Evolutionary conservation across 768 basidiomycete species (phyloP).

Genomic region (Boletellus emodensis): DNA sequence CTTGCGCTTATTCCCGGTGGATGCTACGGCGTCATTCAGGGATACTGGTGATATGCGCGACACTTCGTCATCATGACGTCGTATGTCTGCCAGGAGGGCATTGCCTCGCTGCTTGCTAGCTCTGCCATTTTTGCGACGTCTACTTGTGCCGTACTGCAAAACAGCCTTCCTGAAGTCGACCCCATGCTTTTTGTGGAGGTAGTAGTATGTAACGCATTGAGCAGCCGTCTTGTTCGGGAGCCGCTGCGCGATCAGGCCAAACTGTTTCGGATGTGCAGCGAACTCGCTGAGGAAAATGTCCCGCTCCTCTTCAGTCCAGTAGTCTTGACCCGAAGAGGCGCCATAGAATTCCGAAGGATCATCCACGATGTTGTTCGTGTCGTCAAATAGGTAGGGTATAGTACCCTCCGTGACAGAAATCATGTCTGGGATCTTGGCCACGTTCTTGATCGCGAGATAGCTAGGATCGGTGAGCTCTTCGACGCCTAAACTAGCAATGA

Average conservation of each 20-base stretch:
- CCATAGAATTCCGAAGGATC: slow-evolving; percentile 78
- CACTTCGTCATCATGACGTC: slow-evolving; percentile 60
- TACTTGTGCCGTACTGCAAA: slow-evolving; percentile 59
- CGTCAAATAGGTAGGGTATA: slow-evolving; percentile 68
- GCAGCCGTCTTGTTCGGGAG: slow-evolving; percentile 81
- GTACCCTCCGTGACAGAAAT: slow-evolving; percentile 60
- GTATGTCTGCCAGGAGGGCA: slow-evolving; percentile 76
- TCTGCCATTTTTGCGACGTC: slow-evolving; percentile 55
- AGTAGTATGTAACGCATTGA: slow-evolving; percentile 92
- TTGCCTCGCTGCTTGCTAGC: slow-evolving; percentile 78
- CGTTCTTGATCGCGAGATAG: slow-evolving; percentile 78
- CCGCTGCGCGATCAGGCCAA: slow-evolving; percentile 82
- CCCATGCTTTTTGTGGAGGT: slow-evolving; percentile 84
- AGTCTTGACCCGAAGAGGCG: slow-evolving; percentile 65
- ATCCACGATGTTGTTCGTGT: slow-evolving; percentile 77
- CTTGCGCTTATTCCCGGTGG: slow-evolving; percentile 39
- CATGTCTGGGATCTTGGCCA: slow-evolving; percentile 91
- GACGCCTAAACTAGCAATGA: slow-evolving; percentile 89
- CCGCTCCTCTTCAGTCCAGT: slow-evolving; percentile 88
- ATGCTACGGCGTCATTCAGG: slow-evolving; percentile 22
- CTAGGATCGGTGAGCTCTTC: slow-evolving; percentile 93
- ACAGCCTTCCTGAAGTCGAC: slow-evolving; percentile 84
- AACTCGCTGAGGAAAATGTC: slow-evolving; percentile 75
- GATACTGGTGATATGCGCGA: slow-evolving; percentile 24
- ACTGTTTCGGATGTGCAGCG: slow-evolving; percentile 87